Evolutionary conservation across 176 grass and related monocot genomes (phyloP).

Genomic region (Carex cristatella): DNA sequence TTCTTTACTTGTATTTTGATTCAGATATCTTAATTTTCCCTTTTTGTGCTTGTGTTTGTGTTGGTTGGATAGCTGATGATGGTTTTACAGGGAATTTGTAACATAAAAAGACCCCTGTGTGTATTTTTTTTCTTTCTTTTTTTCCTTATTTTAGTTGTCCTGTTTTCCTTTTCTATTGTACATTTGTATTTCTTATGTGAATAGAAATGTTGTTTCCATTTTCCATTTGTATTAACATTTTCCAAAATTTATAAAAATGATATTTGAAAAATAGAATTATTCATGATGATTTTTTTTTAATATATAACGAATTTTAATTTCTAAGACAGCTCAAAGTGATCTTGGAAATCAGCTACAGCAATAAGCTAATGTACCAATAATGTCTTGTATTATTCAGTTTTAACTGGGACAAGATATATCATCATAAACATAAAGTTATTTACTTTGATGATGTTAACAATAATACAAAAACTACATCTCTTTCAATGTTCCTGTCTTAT

Average conservation of each 20-base stretch:
- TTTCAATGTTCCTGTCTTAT: neutral
- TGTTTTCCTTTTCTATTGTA: neutral
- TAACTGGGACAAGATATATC: too few relatives aligned
- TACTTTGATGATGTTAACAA: neutral
- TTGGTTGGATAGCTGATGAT: neutral
- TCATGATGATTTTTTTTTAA: neutral
- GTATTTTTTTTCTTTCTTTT: neutral
- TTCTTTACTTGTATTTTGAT: neutral
- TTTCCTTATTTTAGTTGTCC: neutral
- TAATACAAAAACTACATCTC: neutral
- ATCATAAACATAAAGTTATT: too few relatives aligned
- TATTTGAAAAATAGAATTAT: neutral
- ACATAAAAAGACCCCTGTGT: neutral
- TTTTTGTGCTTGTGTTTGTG: neutral
- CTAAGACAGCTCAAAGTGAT: neutral
- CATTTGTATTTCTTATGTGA: neutral
- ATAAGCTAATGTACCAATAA: neutral
- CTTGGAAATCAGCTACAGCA: neutral
- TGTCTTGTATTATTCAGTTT: too few relatives aligned
- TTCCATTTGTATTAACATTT: too few relatives aligned
- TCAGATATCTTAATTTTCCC: neutral
- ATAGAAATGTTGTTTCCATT: neutral
- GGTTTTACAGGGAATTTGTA: neutral
- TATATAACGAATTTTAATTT: neutral
- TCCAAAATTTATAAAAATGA: neutral